These are phyloP conservation scores for Aspergillus puulaauensis DNA, from an alignment of 2,329 filamentous ascomycete species.

Conservation along the genomic window DNA sequence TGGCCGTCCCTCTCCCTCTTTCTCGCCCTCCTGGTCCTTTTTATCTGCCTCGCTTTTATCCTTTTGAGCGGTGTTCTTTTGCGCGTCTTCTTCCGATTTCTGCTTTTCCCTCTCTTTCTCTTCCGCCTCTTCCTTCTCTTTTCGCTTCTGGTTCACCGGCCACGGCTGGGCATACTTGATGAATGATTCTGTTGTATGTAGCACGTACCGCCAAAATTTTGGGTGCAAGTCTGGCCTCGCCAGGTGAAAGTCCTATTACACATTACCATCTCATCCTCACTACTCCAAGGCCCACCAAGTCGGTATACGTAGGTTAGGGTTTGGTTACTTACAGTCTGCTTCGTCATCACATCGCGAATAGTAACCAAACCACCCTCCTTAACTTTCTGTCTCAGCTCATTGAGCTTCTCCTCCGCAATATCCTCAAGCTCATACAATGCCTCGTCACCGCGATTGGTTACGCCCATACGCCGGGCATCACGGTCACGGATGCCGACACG, in stretches of 20 bases:
- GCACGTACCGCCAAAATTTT: slow-evolving; percentile 51
- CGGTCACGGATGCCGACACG: not conserved
- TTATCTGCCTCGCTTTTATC: not conserved
- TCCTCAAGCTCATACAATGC: slow-evolving; percentile 13
- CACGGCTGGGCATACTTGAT: slow-evolving; percentile 51
- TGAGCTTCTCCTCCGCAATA: slow-evolving; percentile 25
- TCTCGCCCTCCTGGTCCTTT: not conserved
- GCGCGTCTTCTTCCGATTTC: slow-evolving; percentile 19
- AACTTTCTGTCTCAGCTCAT: slow-evolving; percentile 24
- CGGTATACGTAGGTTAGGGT: no score
- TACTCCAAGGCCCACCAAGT: no score
- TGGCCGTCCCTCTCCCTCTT: slow-evolving; percentile 8
- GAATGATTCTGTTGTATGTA: slow-evolving; percentile 50
- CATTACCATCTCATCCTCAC: not conserved
- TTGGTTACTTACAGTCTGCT: slow-evolving; percentile 5
- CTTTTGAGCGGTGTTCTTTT: not conserved
- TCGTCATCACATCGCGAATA: slow-evolving; percentile 26
- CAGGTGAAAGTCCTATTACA: slow-evolving; percentile 45
- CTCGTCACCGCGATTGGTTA: slow-evolving; percentile 8
- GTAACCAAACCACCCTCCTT: slow-evolving; percentile 26
- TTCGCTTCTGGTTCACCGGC: slow-evolving; percentile 48
- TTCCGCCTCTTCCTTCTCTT: slow-evolving; percentile 27
- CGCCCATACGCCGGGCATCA: not conserved
- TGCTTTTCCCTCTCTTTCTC: slow-evolving; percentile 4
- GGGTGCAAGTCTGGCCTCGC: slow-evolving; percentile 45